phyloP scores from a whole-genome alignment of 345 rosid species.

The Hibiscus tridactylites region DNA sequence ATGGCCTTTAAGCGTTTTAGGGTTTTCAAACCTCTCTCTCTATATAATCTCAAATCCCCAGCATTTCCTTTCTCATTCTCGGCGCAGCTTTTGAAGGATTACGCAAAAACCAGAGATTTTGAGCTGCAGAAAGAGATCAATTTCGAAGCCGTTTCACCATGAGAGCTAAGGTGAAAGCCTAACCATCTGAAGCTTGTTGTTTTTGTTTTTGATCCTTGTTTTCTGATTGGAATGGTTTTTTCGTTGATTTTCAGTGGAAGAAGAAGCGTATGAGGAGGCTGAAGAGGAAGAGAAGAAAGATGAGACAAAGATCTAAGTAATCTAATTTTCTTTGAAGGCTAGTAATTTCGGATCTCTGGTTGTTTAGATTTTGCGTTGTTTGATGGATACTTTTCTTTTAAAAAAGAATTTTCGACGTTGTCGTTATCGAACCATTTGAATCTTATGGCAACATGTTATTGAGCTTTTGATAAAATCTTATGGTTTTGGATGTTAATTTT shows the following conservation, averaged over 20 bases:
- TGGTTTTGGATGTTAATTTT: not conserved
- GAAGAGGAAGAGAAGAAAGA: constrained; percentile 99
- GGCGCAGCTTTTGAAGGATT: not conserved
- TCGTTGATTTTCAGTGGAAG: constrained; percentile 62
- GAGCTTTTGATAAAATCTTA: not conserved
- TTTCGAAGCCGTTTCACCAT: constrained; percentile 23
- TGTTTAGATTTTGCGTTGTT: not conserved
- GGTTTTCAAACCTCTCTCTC: not conserved
- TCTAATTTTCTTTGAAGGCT: not conserved
- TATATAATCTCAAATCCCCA: not conserved
- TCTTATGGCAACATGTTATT: not conserved
- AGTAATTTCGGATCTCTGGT: not conserved
- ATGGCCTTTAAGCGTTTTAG: not conserved
- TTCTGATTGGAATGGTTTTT: not conserved
- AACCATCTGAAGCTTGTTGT: not conserved
- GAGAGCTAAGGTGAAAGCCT: constrained; percentile 77
- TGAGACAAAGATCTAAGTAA: constrained; percentile 99
- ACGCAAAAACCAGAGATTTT: not conserved
- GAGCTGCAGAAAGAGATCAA: not conserved
- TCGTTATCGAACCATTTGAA: not conserved
- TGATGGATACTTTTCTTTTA: not conserved
- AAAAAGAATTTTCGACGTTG: not conserved
- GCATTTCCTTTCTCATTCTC: not conserved
- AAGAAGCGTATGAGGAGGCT: constrained; percentile 99
- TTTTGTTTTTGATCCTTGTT: not conserved